phyloP scores from a whole-genome alignment of 129 eudicot species.

The Artemisia argyi region DNA sequence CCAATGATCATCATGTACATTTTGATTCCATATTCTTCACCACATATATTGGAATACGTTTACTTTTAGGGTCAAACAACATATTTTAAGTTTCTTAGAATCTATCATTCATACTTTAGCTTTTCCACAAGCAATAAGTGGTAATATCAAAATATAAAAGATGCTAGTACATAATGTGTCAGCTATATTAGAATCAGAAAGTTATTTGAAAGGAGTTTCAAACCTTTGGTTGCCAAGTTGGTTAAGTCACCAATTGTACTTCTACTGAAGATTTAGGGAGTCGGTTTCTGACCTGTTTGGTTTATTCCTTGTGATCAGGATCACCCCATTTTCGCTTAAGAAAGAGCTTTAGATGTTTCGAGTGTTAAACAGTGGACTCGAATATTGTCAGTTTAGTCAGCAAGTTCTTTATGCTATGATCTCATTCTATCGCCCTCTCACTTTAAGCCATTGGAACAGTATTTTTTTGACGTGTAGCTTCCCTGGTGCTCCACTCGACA shows the following conservation, averaged over 20 bases:
- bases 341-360: not conserved
- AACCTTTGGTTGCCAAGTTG: no score
- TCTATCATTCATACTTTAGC: slow-evolving; percentile 7
- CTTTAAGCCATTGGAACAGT: slow-evolving; percentile 8
- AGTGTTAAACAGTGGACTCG: not conserved
- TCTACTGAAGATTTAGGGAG: no score
- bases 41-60: slow-evolving; percentile 3
- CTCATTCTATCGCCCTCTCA: not conserved
- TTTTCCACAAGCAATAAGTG: slow-evolving; percentile 18
- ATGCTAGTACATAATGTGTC: slow-evolving; percentile 12
- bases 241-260: no score
- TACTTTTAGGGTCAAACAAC: slow-evolving; percentile 22
- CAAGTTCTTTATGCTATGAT: not conserved
- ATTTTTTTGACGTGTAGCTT: slow-evolving; percentile 17
- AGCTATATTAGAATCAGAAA: not conserved
- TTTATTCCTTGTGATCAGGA: no score
- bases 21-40: slow-evolving; percentile 27
- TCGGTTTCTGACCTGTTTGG: no score
- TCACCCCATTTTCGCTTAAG: no score
- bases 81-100: slow-evolving; percentile 19
- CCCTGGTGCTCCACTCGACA: slow-evolving; percentile 11
- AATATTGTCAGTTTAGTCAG: not conserved
- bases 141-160: slow-evolving; percentile 20
- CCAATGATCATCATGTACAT: not conserved
- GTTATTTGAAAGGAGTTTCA: no score